Evolutionary conservation across 768 basidiomycete genomes (phyloP).

Genomic region (Pleurotus sapidus): DNA sequence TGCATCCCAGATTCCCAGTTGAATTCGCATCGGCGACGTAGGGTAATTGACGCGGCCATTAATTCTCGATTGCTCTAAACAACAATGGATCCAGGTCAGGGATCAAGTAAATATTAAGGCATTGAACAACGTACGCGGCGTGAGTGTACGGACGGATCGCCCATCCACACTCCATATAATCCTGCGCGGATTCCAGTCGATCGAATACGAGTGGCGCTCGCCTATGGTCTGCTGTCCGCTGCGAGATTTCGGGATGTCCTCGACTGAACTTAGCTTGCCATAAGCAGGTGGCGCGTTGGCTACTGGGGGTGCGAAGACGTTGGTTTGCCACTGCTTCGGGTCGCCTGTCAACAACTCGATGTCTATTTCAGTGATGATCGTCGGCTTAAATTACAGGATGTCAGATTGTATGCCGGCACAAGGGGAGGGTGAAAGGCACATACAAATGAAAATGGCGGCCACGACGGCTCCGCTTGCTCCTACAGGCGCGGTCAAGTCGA

Average conservation of each 20-base stretch:
- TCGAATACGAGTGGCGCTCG: constrained; percentile 29
- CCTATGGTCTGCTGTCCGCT: constrained; percentile 9
- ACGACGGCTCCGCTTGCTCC: constrained; percentile 32
- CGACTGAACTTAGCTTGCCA: constrained; percentile 31
- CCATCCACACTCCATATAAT: constrained; percentile 41
- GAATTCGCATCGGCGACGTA: constrained; percentile 30
- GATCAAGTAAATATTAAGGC: neutral
- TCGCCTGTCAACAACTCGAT: constrained; percentile 40
- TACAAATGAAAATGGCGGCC: constrained; percentile 38
- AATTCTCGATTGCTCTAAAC: constrained; percentile 26
- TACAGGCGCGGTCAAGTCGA: constrained; percentile 26
- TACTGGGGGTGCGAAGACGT: constrained; percentile 32
- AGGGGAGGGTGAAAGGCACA: neutral
- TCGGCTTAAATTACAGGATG: constrained; percentile 9
- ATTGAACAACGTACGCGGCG: constrained; percentile 14
- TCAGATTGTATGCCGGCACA: neutral
- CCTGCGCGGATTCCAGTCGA: constrained; percentile 35
- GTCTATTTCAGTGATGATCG: constrained; percentile 37
- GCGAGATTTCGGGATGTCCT: constrained; percentile 17
- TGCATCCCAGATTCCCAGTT: constrained; percentile 47
- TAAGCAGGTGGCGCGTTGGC: constrained; percentile 28
- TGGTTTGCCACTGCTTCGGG: constrained; percentile 36
- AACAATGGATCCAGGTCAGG: neutral
- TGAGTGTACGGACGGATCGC: constrained; percentile 26
- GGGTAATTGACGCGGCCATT: constrained; percentile 34